A percentile compares a stretch with the other conserved stretches of the same genome.
Conservation (phyloP, 192 early-diverging fungal genomes). For the Jimgerdemannia lactiflua region DNA sequence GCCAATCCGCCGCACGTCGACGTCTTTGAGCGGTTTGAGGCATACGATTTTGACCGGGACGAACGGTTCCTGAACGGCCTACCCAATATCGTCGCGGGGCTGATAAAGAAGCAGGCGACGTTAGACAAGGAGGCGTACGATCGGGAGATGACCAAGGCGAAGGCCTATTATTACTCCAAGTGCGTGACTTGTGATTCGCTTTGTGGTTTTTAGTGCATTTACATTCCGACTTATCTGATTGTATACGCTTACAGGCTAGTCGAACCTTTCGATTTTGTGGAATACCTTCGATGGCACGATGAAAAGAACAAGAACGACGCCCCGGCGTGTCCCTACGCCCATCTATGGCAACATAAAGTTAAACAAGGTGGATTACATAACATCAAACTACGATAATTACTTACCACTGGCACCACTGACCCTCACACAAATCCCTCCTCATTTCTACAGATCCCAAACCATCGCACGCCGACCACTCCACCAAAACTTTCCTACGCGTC, state of each 20-base stretch:
- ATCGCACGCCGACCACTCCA: too few species aligned
- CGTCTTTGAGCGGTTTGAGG: constrained; percentile 20
- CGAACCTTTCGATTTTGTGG: constrained; percentile 38
- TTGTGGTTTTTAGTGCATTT: not conserved
- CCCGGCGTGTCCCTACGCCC: constrained; percentile 49
- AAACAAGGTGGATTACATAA: not conserved
- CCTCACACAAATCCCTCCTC: too few species aligned
- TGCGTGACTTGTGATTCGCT: constrained; percentile 12
- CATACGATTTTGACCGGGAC: constrained; percentile 45
- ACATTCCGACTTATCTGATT: not conserved
- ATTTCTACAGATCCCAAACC: too few species aligned
- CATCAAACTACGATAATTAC: too few species aligned
- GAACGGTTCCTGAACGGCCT: constrained; percentile 37
- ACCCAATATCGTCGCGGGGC: constrained; percentile 34
- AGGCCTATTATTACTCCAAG: constrained; percentile 45
- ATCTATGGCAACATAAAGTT: constrained; percentile 52
- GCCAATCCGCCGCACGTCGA: too few species aligned
- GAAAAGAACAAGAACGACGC: constrained; percentile 34
- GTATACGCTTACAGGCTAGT: constrained; percentile 20
- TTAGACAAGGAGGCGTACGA: constrained; percentile 42
- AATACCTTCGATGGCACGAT: constrained; percentile 39
- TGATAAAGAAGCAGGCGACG: constrained; percentile 24
- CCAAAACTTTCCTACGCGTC: constrained; percentile 1
- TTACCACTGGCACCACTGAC: too few species aligned
- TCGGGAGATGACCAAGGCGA: constrained; percentile 42